Percentiles rank a stretch among this genome's conserved stretches.
Conservation (phyloP, 2,329 filamentous ascomycete species). For the Fusarium hainanense region DNA sequence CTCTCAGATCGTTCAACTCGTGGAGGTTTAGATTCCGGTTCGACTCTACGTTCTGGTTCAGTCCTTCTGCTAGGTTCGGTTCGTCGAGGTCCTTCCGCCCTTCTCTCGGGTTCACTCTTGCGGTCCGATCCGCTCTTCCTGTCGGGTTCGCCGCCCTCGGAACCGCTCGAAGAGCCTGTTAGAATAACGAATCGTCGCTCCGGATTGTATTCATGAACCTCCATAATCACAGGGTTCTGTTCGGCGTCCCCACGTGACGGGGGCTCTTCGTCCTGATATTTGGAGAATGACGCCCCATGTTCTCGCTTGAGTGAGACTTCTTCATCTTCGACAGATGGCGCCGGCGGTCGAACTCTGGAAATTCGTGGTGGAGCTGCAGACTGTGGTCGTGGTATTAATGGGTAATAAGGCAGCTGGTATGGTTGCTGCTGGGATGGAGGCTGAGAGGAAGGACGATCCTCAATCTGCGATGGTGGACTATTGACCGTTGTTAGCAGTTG, state of each 20-base stretch:
- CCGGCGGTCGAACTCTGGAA: slow-evolving; percentile 63
- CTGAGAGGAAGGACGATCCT: slow-evolving; percentile 33
- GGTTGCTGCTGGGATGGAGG: slow-evolving; percentile 28
- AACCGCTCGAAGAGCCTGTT: slow-evolving; percentile 46
- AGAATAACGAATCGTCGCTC: slow-evolving; percentile 75
- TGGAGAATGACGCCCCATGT: slow-evolving; percentile 53
- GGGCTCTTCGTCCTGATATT: slow-evolving; percentile 62
- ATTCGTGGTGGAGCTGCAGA: slow-evolving; percentile 29
- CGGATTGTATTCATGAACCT: slow-evolving; percentile 68
- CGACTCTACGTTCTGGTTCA: slow-evolving; percentile 8
- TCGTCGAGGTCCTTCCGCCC: slow-evolving; percentile 3
- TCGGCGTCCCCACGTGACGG: slow-evolving; percentile 72
- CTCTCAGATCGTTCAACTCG: slow-evolving; percentile 25
- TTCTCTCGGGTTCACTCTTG: slow-evolving; percentile 13
- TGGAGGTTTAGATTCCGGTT: slow-evolving; percentile 14
- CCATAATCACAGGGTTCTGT: slow-evolving; percentile 74
- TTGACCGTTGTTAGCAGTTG: slow-evolving; percentile 26
- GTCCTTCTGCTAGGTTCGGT: slow-evolving; percentile 10
- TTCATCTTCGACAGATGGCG: slow-evolving; percentile 78
- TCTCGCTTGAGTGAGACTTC: slow-evolving; percentile 71
- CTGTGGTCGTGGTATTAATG: slow-evolving; percentile 28
- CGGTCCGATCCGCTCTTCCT: slow-evolving; percentile 37
- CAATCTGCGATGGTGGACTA: slow-evolving; percentile 37
- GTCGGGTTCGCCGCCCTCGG: slow-evolving; percentile 43
- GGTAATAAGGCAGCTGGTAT: slow-evolving; percentile 36